These are phyloP conservation scores for Bonia amplexicaulis DNA, from an alignment of 176 grass and related monocot genomes.

Conservation along the genomic window DNA sequence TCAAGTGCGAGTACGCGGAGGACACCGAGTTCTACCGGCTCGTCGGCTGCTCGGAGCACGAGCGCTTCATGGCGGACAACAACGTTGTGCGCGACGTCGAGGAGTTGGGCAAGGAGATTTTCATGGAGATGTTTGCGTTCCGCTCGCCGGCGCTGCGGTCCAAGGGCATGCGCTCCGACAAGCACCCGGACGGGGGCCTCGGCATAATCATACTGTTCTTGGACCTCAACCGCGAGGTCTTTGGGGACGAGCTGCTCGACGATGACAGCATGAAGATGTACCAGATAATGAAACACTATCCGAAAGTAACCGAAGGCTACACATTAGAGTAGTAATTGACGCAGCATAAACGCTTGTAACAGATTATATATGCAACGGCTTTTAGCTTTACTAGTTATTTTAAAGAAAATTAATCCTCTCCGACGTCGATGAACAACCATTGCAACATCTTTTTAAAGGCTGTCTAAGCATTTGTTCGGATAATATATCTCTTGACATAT, in stretches of 20 bases:
- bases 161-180: neutral
- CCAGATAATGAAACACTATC: too few relatives aligned
- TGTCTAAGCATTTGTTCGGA: too few relatives aligned
- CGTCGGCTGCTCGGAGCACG: neutral
- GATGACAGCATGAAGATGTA: neutral
- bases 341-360: too few relatives aligned
- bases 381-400: neutral
- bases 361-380: too few relatives aligned
- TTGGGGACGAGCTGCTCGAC: neutral
- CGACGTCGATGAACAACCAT: too few relatives aligned
- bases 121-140: neutral
- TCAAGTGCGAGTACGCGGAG: too few relatives aligned
- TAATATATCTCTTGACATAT: too few relatives aligned
- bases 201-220: slow-evolving; percentile 18
- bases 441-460: too few relatives aligned
- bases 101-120: neutral
- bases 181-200: neutral
- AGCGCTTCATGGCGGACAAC: neutral
- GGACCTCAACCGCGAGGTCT: neutral
- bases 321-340: too few relatives aligned
- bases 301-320: too few relatives aligned
- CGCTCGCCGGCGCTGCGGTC: neutral
- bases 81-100: neutral
- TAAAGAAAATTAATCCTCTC: neutral
- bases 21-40: neutral